Percentiles rank a stretch among this genome's conserved stretches.
Conservation (phyloP, 2,329 filamentous ascomycete species). For the Xylariaceae sp. region DNA sequence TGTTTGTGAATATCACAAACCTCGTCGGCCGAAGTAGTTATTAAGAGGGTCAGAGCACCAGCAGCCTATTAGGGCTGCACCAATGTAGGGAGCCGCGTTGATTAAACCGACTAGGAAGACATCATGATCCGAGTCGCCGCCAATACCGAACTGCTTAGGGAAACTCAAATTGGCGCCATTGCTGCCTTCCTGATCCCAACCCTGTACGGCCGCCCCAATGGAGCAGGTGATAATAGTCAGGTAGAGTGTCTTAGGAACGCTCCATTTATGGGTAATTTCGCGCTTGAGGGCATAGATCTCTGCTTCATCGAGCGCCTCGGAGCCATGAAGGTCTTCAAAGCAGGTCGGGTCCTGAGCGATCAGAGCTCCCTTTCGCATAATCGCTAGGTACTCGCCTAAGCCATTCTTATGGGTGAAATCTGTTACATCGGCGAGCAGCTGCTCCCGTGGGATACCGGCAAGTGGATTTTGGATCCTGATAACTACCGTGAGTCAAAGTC, state of each 20-base stretch:
- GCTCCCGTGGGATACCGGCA: constrained; percentile 54
- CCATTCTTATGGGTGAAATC: constrained; percentile 64
- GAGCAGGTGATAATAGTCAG: constrained; percentile 72
- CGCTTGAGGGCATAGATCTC: constrained; percentile 66
- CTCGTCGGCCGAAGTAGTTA: constrained; percentile 64
- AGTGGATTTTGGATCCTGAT: constrained; percentile 54
- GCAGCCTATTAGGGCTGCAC: constrained; percentile 57
- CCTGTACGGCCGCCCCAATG: constrained; percentile 71
- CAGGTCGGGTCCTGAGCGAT: constrained; percentile 72
- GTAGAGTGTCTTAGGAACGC: constrained; percentile 65
- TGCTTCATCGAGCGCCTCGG: constrained; percentile 62
- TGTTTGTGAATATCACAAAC: constrained; percentile 20
- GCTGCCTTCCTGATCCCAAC: constrained; percentile 70
- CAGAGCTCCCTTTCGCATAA: constrained; percentile 74
- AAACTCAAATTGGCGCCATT: constrained; percentile 70
- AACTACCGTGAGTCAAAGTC: background rate
- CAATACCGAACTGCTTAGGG: constrained; percentile 60
- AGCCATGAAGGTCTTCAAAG: constrained; percentile 64
- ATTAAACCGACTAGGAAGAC: constrained; percentile 59
- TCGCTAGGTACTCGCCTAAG: constrained; percentile 60
- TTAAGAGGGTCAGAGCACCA: constrained; percentile 67
- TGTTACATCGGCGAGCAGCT: constrained; percentile 60
- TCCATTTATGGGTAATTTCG: constrained; percentile 72
- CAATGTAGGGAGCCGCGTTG: constrained; percentile 55
- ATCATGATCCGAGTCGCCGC: constrained; percentile 27